Conservation (phyloP, 306 rosid species). For the Prunus persica region DNA sequence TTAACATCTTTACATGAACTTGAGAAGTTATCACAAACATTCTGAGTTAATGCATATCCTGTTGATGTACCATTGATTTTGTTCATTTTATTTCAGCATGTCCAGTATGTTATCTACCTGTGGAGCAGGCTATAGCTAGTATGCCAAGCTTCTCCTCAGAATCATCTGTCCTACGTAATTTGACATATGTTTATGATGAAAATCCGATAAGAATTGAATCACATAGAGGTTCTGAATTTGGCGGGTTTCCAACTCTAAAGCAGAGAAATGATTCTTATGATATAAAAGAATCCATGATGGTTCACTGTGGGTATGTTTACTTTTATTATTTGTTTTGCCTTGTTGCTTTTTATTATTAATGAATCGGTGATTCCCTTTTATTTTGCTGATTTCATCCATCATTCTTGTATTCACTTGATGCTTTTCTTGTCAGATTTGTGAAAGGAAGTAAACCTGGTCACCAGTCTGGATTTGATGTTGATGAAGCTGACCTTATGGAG, state of each 20-base stretch:
- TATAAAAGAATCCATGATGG: conserved; percentile 74
- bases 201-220: conserved; percentile 57
- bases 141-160: conserved; percentile 76
- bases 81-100: conserved; percentile 65
- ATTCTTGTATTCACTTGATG: conserved; percentile 26
- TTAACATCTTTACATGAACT: conserved; percentile 16
- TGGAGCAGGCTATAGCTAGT: conserved; percentile 75
- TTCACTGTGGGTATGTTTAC: conserved; percentile 86
- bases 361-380: neutral
- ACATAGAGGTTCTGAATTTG: conserved; percentile 85
- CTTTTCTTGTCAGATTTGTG: conserved; percentile 66
- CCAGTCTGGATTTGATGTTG: conserved; percentile 86
- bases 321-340: conserved; percentile 13
- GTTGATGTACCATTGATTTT: conserved; percentile 27
- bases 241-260: conserved; percentile 78
- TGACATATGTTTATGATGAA: conserved; percentile 68
- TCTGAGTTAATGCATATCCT: conserved; percentile 14
- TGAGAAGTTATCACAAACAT: neutral
- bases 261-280: conserved; percentile 84
- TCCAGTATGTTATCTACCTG: conserved; percentile 88
- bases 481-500: conserved; percentile 81
- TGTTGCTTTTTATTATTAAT: neutral
- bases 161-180: conserved; percentile 65
- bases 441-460: conserved; percentile 84
- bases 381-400: conserved; percentile 7